These are phyloP conservation scores for Ophiostoma quercus DNA, from an alignment of 2,329 filamentous ascomycete genomes.

Conservation along the genomic window DNA sequence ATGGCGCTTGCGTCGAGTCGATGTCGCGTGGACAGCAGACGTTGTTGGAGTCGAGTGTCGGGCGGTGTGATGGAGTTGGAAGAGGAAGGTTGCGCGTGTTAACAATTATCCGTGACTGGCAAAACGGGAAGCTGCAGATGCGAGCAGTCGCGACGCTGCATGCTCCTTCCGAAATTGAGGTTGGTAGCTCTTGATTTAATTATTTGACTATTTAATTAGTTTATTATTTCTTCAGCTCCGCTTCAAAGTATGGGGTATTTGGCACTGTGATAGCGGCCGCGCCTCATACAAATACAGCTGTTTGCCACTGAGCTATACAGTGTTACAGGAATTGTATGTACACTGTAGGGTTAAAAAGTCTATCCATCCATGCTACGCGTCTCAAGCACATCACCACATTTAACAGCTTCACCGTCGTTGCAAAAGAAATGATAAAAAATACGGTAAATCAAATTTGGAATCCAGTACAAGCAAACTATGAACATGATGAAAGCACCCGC, in stretches of 20 bases:
- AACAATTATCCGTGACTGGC: background rate
- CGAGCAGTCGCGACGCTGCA: background rate
- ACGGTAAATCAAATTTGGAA: constrained; percentile 21
- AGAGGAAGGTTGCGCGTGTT: background rate
- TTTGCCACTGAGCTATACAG: background rate
- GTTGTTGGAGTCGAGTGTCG: background rate
- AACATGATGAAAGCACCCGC: constrained; percentile 24
- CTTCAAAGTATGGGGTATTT: background rate
- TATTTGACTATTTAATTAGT: background rate
- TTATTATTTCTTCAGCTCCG: background rate
- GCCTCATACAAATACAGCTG: background rate
- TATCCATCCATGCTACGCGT: background rate
- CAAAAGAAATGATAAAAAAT: background rate
- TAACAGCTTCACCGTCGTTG: background rate
- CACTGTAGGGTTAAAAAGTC: background rate
- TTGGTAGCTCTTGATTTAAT: background rate
- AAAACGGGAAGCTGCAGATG: background rate
- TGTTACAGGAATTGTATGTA: background rate
- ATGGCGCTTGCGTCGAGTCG: background rate
- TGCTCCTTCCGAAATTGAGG: background rate
- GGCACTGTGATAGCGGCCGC: background rate
- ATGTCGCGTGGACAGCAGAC: background rate
- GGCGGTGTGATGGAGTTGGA: background rate
- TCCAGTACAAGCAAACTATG: constrained; percentile 25
- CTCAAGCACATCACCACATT: background rate